Conservation (phyloP, 2,329 filamentous ascomycete genomes). For the Aquanectria penicillioides region DNA sequence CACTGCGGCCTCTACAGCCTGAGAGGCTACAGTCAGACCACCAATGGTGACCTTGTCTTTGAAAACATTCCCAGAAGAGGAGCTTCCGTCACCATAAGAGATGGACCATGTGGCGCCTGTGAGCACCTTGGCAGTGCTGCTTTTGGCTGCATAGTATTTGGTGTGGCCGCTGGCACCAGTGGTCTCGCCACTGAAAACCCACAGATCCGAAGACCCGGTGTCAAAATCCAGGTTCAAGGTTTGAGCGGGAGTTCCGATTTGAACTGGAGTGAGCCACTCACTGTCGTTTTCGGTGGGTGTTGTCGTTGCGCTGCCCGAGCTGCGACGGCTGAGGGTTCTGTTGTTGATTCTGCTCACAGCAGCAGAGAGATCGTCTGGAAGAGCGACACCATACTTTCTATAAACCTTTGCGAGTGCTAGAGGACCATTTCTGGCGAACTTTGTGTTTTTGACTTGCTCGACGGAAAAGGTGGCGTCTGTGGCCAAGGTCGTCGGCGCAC, state of each 20-base stretch:
- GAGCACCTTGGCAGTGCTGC: conserved; percentile 50
- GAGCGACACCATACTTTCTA: conserved; percentile 47
- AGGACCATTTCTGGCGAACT: conserved; percentile 47
- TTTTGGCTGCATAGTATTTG: conserved; percentile 50
- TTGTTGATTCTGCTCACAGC: conserved; percentile 5
- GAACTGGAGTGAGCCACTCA: conserved; percentile 53
- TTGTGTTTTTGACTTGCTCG: conserved; percentile 49
- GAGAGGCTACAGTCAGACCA: conserved; percentile 50
- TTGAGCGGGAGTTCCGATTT: conserved; percentile 54
- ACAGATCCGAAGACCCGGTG: conserved; percentile 58
- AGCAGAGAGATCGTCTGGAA: conserved; percentile 44
- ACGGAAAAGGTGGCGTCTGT: conserved; percentile 42
- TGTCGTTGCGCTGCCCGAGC: conserved; percentile 42
- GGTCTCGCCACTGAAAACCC: conserved; percentile 60
- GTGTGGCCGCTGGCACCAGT: conserved; percentile 50
- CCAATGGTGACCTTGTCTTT: conserved; percentile 55
- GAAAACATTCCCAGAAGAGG: conserved; percentile 55
- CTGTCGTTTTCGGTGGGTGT: conserved; percentile 44
- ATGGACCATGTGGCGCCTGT: conserved; percentile 53
- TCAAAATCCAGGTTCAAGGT: conserved; percentile 56
- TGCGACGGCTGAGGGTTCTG: conserved; percentile 29
- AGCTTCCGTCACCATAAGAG: conserved; percentile 57
- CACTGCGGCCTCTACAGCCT: conserved; percentile 56
- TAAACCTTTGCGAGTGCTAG: conserved; percentile 47
- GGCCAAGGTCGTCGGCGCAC: neutral